These are phyloP conservation scores for Clathrospora elynae DNA, from an alignment of 2,329 filamentous ascomycete genomes.

Conservation along the genomic window DNA sequence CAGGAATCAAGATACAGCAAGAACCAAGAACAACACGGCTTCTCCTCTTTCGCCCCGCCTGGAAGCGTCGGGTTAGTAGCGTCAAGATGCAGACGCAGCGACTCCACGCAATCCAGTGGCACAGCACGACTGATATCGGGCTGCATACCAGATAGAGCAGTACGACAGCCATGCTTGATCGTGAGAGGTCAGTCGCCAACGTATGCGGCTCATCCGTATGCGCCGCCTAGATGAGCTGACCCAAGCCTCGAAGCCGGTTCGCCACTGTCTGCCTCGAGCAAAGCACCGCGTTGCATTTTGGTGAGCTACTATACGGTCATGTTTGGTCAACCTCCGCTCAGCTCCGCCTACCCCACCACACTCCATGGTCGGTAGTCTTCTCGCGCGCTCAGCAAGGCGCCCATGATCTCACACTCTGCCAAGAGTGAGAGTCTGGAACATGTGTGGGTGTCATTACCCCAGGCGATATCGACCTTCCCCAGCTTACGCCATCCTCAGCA, in stretches of 20 bases:
- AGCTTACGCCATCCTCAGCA: no score
- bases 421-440: no score
- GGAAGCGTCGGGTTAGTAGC: constrained; percentile 2
- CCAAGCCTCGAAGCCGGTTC: background rate
- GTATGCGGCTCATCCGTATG: constrained; percentile 3
- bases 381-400: no score
- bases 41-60: constrained; percentile 3
- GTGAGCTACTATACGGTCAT: no score
- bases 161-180: background rate
- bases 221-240: constrained; percentile 3
- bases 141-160: background rate
- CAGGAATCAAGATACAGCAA: background rate
- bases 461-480: no score
- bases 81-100: background rate
- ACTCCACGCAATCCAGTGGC: constrained; percentile 16
- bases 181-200: background rate
- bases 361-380: no score
- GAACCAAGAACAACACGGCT: background rate
- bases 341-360: no score
- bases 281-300: no score
- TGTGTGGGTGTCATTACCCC: no score
- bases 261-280: no score
- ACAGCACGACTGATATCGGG: constrained; percentile 7
- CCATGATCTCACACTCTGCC: no score
- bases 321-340: no score